Conservation (phyloP, 208 protist species). For the Vickermania spadyakhi region DNA sequence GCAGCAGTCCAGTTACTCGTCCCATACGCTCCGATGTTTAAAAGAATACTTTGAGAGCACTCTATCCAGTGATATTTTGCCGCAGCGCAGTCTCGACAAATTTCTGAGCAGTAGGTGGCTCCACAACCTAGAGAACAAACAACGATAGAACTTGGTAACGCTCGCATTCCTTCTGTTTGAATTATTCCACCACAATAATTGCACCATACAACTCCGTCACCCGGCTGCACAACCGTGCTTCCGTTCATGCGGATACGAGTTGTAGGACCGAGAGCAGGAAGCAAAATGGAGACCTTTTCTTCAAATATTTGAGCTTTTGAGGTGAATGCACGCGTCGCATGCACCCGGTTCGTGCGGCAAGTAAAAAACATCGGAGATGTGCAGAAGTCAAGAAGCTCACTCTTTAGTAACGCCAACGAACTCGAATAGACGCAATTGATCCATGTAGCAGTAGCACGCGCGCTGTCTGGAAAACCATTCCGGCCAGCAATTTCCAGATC, state of each 20-base stretch:
- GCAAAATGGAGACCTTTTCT: background rate
- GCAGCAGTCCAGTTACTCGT: background rate
- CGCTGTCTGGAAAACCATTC: background rate
- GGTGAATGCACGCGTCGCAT: background rate
- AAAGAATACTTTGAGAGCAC: constrained; percentile 17
- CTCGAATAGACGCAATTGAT: background rate
- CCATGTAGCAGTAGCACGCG: background rate
- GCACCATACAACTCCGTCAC: background rate
- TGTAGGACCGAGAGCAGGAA: background rate
- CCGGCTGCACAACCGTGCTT: background rate
- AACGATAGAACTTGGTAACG: background rate
- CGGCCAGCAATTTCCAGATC: background rate
- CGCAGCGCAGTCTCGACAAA: constrained; percentile 56
- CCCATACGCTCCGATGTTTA: background rate
- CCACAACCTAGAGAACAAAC: constrained; percentile 10
- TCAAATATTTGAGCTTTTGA: background rate
- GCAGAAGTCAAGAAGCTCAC: background rate
- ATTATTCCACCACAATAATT: background rate
- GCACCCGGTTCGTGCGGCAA: background rate
- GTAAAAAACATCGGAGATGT: background rate
- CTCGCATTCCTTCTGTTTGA: background rate
- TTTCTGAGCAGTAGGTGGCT: constrained; percentile 51
- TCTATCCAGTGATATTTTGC: constrained; percentile 70
- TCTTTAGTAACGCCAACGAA: background rate
- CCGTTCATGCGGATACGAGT: background rate